phyloP scores from a whole-genome alignment of 192 early-diverging fungal genomes.

The Backusella parvicylindrica region DNA sequence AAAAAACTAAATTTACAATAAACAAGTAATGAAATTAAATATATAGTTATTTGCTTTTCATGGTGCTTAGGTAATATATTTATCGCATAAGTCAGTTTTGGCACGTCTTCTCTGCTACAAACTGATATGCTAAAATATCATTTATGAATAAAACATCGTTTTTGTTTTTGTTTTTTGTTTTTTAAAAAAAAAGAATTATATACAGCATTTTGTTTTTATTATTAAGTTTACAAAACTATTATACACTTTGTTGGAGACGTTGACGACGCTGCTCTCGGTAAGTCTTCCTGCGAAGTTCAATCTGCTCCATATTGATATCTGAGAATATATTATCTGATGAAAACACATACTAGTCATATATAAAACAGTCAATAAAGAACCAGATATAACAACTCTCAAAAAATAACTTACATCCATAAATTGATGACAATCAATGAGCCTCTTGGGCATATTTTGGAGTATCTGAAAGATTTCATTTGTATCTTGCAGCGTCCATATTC shows the following conservation, averaged over 20 bases:
- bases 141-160: too few species aligned
- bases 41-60: too few species aligned
- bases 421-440: conserved; percentile 53
- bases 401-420: conserved; percentile 41
- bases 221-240: not conserved
- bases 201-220: not conserved
- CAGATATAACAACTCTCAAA: not conserved
- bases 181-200: not conserved
- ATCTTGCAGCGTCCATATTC: conserved; percentile 53
- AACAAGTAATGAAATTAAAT: too few species aligned
- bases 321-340: not conserved
- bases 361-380: not conserved
- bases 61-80: too few species aligned
- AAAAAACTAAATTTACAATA: not conserved
- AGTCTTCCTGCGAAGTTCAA: not conserved
- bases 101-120: too few species aligned
- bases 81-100: too few species aligned
- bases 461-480: conserved; percentile 53
- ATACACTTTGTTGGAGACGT: not conserved
- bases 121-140: too few species aligned
- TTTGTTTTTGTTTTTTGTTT: not conserved
- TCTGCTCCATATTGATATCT: not conserved
- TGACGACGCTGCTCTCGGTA: not conserved
- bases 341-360: not conserved
- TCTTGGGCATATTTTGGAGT: conserved; percentile 55